Evolutionary conservation across 371 early-diverging fungal genomes (phyloP), one percentile per base, ranked within the genome.

Genomic region (Conidiobolus incongruus): DNA sequence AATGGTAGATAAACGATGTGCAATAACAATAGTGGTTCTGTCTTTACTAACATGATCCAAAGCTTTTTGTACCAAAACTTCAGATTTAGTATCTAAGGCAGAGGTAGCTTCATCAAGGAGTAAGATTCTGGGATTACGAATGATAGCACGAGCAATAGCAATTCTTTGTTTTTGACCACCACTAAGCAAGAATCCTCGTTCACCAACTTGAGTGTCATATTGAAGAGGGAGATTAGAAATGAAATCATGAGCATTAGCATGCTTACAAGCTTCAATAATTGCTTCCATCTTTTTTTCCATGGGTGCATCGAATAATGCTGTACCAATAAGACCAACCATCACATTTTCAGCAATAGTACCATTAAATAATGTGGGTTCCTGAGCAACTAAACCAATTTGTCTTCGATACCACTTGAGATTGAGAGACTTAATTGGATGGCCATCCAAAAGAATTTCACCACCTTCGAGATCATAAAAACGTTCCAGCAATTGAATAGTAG

Each of bases 11-110:
- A 86, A 60, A 34, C 83, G 74, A 51, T 94, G 94, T 1, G 94
- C 93, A 55, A 95, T 81, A 2, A 88, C 77, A 38, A 98, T 73
- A 1, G 92, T 90, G 2, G 91, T 89, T 29, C 92, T 67, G 37
- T 74, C 66, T 29, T 56, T 49, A 20, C 79, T 40, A 6, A 87
- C 89, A 21, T 56, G 62, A 44, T 89, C 90, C 17, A 85, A 56
- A 11, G 84, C 83, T 30, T 58, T 54, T 53, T 85, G 85, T 0
- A 88, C 80, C 10, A 78, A 53, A 21, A 71, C 62, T 53, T 94
- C 91, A 5, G 80, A 75, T 48, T 69, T 63, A 0, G 77, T 71
- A 35, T 44, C 44, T 21, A 44, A 35, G 6, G 44, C 44, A 4
- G 23, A 53, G 55, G 81, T 81, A 47, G 86, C 76, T 60, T 73